Conservation (phyloP, 176 grass and related monocot genomes). For the Microstegium vimineum region DNA sequence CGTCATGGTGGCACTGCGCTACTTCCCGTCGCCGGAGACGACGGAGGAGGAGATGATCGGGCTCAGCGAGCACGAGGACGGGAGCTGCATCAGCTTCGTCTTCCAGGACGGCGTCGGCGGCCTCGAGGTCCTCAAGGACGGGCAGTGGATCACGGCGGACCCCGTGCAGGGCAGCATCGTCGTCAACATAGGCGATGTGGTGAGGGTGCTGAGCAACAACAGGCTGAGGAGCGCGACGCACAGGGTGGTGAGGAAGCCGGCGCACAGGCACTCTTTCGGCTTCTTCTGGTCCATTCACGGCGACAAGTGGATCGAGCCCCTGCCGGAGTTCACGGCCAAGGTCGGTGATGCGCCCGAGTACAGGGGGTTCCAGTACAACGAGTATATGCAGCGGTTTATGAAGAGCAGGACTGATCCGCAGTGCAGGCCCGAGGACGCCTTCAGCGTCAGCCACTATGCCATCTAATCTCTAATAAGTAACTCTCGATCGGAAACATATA, state of each 20-base stretch:
- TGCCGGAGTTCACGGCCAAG: constrained; percentile 22
- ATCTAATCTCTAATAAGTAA: no score
- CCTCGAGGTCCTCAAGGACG: constrained; percentile 35
- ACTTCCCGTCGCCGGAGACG: constrained; percentile 27
- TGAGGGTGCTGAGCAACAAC: constrained; percentile 28
- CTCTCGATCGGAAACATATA: no score
- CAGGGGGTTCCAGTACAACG: constrained; percentile 23
- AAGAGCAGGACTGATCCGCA: constrained; percentile 32
- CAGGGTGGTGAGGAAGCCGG: constrained; percentile 32
- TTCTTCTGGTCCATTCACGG: constrained; percentile 18
- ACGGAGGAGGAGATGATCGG: constrained; percentile 6
- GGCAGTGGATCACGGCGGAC: constrained; percentile 21
- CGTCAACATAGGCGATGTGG: constrained; percentile 21
- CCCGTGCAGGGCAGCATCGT: constrained; percentile 27
- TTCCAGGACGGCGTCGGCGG: constrained; percentile 31
- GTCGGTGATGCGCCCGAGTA: constrained; percentile 10
- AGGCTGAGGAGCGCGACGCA: constrained; percentile 30
- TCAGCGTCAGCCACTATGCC: constrained; percentile 20
- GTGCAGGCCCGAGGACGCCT: constrained; percentile 4
- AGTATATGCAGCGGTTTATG: constrained; percentile 8
- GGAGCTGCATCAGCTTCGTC: constrained; percentile 25
- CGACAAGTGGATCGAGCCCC: constrained; percentile 39
- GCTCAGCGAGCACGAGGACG: constrained; percentile 26
- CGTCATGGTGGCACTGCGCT: constrained; percentile 29
- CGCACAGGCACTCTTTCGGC: constrained; percentile 18